Base-by-base conservation (phyloP, 345 rosid genomes). In the Lumnitzera racemosa region DNA sequence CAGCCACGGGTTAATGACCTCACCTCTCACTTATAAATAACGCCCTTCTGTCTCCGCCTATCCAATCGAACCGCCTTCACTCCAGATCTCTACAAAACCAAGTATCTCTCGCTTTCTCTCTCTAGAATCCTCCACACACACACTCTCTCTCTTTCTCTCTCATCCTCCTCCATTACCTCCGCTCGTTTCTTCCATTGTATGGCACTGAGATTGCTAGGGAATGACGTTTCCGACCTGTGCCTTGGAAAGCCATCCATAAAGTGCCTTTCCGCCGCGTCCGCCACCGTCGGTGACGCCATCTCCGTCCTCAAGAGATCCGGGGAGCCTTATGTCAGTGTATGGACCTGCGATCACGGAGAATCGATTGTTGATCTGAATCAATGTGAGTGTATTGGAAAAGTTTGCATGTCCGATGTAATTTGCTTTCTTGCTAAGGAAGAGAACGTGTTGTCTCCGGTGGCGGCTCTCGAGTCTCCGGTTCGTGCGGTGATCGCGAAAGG, bases 171-270 rank as follows among this genome's bases (percentile, higher is more conserved):
- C 5, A 5, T 49, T 31, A 9, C 6, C 55, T 49, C 29, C 49
- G 13, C 24, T 36, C 13, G 11, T 47, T 25, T 3, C 41, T 31
- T 31, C 15, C 64, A 52, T 78, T 81, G 90, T 58, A 82, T 84
- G 87, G 92, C 84, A 77, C 83, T 68, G 31, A 72, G 81, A 47
- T 59, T 81, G 4, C 75, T 76, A 57, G 65, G 69, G 56, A 59
- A 71, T 60, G 79, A 74, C 31, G 72, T 86, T 11, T 81, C 92
- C 14, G 89, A 81, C 31, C 72, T 86, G 16, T 86, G 89, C 74
- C 76, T 86, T 36, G 92, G 92, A 24, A 86, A 83, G 75, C 92
- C 92, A 9, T 66, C 85, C 51, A 65, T 86, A 65, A 72, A 83
- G 63, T 72, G 76, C 57, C 79, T 85, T 16, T 76, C 85, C 46